Conservation (phyloP, 1,139 yeast genomes). For the Chernovozyma aurita region DNA sequence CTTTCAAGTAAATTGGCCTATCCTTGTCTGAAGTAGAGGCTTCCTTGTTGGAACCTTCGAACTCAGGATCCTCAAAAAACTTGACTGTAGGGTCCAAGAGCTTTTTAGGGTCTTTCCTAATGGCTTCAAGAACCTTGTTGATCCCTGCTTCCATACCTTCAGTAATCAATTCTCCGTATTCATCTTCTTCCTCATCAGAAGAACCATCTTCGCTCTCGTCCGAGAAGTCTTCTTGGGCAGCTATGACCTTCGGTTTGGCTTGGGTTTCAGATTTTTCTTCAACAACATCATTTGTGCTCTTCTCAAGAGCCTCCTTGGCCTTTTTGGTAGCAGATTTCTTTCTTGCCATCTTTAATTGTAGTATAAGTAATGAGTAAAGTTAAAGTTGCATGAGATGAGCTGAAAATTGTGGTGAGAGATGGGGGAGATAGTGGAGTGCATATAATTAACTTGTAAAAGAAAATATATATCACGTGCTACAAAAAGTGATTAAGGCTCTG, state of each 20-base stretch:
- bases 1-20: slow-evolving; percentile 85
- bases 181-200: slow-evolving; percentile 73
- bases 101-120: slow-evolving; percentile 59
- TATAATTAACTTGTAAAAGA: too few relatives aligned
- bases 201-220: slow-evolving; percentile 16
- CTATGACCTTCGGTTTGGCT: slow-evolving; percentile 8
- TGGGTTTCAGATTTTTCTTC: slow-evolving; percentile 12
- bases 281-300: slow-evolving; percentile 14
- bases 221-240: slow-evolving; percentile 15
- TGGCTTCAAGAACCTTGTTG: slow-evolving; percentile 62
- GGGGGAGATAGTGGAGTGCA: too few relatives aligned
- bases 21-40: slow-evolving; percentile 29
- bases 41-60: slow-evolving; percentile 18
- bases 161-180: slow-evolving; percentile 82
- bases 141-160: slow-evolving; percentile 83
- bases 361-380: too few relatives aligned
- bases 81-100: slow-evolving; percentile 62
- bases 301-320: slow-evolving; percentile 53
- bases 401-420: too few relatives aligned
- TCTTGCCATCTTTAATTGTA: slow-evolving; percentile 68
- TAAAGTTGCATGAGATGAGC: too few relatives aligned
- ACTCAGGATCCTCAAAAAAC: slow-evolving; percentile 66
- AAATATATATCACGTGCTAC: too few relatives aligned
- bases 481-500: too few relatives aligned
- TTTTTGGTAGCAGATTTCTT: slow-evolving; percentile 84